A percentile compares a stretch with the other conserved stretches of the same genome.
Conservation (phyloP, 2,329 filamentous ascomycete species). For the Penicillium sp. region DNA sequence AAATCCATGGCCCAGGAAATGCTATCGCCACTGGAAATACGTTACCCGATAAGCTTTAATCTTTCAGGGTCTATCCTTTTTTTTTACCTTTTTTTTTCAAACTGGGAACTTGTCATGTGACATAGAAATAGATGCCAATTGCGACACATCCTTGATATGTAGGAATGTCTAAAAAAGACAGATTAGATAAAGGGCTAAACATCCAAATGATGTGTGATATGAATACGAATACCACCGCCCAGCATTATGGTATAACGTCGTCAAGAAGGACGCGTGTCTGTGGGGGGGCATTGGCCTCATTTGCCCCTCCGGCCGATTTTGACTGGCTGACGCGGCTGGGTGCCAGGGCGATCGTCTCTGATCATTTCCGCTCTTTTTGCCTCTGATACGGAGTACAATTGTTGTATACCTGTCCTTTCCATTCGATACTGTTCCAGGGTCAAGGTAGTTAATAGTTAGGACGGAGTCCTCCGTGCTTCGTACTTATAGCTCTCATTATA, state of each 20-base stretch:
- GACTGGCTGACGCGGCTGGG: conserved; percentile 14
- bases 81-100: neutral
- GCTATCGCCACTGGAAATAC: conserved; percentile 9
- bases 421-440: neutral
- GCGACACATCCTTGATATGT: neutral
- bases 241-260: neutral
- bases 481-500: neutral
- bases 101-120: neutral
- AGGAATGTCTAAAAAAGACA: neutral
- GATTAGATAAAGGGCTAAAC: neutral
- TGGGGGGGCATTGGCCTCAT: conserved; percentile 11
- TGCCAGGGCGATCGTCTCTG: conserved; percentile 15
- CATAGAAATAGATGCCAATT: neutral
- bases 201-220: neutral
- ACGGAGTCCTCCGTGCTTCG: too few relatives aligned
- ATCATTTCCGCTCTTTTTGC: conserved; percentile 15
- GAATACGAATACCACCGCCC: neutral
- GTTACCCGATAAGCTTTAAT: conserved; percentile 10
- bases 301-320: conserved; percentile 8
- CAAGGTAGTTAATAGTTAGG: neutral
- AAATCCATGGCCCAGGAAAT: conserved; percentile 8
- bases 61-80: conserved; percentile 8
- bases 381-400: neutral
- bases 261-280: conserved; percentile 18
- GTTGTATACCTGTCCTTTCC: conserved; percentile 5